phyloP scores from a whole-genome alignment of 2,329 filamentous ascomycete genomes.

The Botrytis sinoallii region DNA sequence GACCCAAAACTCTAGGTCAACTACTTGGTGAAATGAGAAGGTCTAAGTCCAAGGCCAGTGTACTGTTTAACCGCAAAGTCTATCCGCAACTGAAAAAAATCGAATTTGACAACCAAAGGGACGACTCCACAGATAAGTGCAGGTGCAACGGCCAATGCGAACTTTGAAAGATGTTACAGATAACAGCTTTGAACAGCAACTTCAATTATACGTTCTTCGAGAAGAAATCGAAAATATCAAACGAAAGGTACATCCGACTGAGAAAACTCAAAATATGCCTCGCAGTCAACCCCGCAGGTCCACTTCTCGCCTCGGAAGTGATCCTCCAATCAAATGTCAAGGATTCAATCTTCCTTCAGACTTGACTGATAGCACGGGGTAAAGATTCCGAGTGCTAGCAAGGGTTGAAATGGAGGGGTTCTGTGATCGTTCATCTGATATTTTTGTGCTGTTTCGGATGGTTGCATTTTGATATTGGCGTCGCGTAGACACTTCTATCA shows the following conservation, averaged over 20 bases:
- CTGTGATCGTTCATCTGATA: neutral
- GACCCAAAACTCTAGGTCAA: neutral
- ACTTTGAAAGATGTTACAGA: neutral
- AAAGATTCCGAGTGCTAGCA: neutral
- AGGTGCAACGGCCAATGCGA: neutral
- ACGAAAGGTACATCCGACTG: neutral
- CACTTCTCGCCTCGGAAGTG: neutral
- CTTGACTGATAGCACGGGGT: neutral
- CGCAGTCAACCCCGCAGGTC: conserved; percentile 13
- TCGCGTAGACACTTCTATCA: neutral
- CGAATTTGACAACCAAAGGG: neutral
- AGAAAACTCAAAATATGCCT: conserved; percentile 1
- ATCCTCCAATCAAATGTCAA: neutral
- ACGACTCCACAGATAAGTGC: neutral
- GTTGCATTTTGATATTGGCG: neutral
- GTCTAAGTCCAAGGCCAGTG: neutral
- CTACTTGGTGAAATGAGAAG: neutral
- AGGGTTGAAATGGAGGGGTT: neutral
- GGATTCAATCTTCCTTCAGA: neutral
- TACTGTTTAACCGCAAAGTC: neutral
- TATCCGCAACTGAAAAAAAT: too few relatives aligned
- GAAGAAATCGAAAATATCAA: neutral
- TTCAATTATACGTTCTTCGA: neutral
- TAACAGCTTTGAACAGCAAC: neutral
- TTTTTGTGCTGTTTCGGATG: neutral